phyloP scores from a whole-genome alignment of 208 protist genomes.

The Leishmania martiniquensis region DNA sequence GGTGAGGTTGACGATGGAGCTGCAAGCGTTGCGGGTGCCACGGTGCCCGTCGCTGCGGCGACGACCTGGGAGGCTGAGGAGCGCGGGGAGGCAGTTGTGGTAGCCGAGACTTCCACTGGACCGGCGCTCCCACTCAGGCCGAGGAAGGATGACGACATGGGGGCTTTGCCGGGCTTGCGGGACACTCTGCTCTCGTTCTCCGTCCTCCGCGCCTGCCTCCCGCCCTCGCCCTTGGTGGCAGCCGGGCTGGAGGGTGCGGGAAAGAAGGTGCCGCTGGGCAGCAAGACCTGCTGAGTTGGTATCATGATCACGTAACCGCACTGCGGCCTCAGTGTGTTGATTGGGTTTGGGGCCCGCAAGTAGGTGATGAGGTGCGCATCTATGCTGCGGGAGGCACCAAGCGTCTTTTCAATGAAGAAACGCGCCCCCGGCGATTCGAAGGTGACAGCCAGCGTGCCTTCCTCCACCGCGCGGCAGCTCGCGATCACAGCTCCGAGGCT shows the following conservation, averaged over 20 bases:
- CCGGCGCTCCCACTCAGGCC: background rate
- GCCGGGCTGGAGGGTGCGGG: constrained; percentile 17
- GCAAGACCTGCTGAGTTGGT: constrained; percentile 34
- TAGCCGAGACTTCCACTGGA: background rate
- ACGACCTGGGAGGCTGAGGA: background rate
- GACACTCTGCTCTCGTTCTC: background rate
- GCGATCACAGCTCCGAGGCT: constrained; percentile 91
- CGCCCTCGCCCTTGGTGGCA: constrained; percentile 7
- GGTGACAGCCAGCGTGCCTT: constrained; percentile 78
- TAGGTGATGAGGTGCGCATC: constrained; percentile 78
- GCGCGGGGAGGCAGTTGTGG: background rate
- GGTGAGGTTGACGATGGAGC: background rate
- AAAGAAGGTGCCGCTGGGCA: constrained; percentile 32
- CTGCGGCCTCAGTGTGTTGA: constrained; percentile 90
- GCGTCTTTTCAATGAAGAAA: constrained; percentile 70
- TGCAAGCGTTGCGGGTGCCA: background rate
- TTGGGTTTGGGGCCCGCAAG: constrained; percentile 84
- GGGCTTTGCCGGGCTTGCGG: background rate
- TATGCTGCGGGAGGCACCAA: constrained; percentile 16
- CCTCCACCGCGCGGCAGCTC: constrained; percentile 72
- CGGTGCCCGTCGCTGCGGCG: background rate
- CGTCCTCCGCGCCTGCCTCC: constrained; percentile 9
- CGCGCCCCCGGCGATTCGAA: constrained; percentile 89
- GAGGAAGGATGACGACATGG: background rate
- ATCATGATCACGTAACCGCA: constrained; percentile 85